Conservation (phyloP, 2,329 filamentous ascomycete species). For the Hirsutella thompsonii region DNA sequence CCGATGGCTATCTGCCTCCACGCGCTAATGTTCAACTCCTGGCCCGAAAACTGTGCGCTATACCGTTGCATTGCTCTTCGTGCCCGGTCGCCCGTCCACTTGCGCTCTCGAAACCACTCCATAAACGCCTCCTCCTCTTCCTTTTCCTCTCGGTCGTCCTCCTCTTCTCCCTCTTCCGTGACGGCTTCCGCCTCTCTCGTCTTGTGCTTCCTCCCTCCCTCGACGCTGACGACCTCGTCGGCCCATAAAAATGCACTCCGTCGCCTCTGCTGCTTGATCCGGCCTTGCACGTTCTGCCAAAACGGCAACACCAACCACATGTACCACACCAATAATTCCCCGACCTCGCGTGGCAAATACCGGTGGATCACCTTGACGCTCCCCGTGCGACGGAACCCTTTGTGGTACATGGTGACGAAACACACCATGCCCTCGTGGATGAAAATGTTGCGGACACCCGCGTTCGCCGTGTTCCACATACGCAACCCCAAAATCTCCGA, state of each 20-base stretch:
- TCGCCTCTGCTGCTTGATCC: background rate
- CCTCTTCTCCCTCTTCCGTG: too few species aligned
- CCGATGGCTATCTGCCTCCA: too few species aligned
- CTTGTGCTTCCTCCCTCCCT: background rate
- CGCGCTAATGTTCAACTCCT: too few species aligned
- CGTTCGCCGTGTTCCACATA: conserved; percentile 5
- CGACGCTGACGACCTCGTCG: background rate
- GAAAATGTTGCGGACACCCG: conserved; percentile 5
- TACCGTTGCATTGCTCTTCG: conserved; percentile 1
- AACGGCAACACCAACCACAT: too few species aligned
- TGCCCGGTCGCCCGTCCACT: conserved; percentile 1
- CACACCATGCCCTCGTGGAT: conserved; percentile 2
- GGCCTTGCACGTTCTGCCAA: background rate
- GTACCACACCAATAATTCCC: too few species aligned
- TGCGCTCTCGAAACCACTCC: conserved; percentile 1
- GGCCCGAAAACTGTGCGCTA: conserved; percentile 2
- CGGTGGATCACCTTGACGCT: conserved; percentile 1
- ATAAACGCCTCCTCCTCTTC: background rate
- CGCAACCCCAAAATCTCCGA: conserved; percentile 3
- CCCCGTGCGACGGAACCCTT: conserved; percentile 9
- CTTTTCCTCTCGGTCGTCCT: too few species aligned
- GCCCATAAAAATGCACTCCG: conserved; percentile 1
- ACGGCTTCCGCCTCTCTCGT: too few species aligned
- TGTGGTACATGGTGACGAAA: conserved; percentile 13
- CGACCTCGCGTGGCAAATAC: too few species aligned